These are phyloP conservation scores for Acanthamoeba healyi DNA, from an alignment of 208 protist genomes.

Conservation along the genomic window DNA sequence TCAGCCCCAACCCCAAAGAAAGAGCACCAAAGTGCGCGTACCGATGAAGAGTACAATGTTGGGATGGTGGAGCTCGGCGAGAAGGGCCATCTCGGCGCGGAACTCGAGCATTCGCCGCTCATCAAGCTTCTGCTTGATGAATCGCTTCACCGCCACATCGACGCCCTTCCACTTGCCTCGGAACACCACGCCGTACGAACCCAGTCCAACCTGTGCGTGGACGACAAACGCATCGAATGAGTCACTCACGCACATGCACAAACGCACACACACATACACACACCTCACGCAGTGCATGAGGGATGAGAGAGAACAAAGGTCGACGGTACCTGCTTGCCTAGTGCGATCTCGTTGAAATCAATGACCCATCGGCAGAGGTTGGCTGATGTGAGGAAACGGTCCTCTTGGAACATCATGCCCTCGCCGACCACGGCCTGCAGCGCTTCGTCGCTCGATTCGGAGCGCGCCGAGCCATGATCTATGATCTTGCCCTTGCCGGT, in stretches of 20 bases:
- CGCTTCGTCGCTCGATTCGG: background rate
- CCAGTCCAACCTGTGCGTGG: slow-evolving; percentile 18
- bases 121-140: slow-evolving; percentile 70
- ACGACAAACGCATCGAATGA: no score
- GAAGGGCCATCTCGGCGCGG: slow-evolving; percentile 38
- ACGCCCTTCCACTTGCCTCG: slow-evolving; percentile 43
- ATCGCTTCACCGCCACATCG: slow-evolving; percentile 45
- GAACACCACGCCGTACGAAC: slow-evolving; percentile 22
- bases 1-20: background rate
- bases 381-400: background rate
- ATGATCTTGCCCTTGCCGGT: background rate
- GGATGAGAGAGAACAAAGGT: no score
- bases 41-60: slow-evolving; percentile 62
- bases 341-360: slow-evolving; percentile 30
- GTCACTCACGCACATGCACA: no score
- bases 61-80: slow-evolving; percentile 39
- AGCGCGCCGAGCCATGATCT: background rate
- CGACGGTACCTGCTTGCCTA: background rate
- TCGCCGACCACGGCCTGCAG: slow-evolving; percentile 6
- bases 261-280: no score
- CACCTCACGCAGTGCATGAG: no score
- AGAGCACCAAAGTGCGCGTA: background rate
- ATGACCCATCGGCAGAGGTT: background rate
- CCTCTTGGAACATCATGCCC: slow-evolving; percentile 3
- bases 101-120: slow-evolving; percentile 49